These are phyloP conservation scores for Gracilaria gracilis DNA, from an alignment of 23 red algal species.

Conservation along the genomic window DNA sequence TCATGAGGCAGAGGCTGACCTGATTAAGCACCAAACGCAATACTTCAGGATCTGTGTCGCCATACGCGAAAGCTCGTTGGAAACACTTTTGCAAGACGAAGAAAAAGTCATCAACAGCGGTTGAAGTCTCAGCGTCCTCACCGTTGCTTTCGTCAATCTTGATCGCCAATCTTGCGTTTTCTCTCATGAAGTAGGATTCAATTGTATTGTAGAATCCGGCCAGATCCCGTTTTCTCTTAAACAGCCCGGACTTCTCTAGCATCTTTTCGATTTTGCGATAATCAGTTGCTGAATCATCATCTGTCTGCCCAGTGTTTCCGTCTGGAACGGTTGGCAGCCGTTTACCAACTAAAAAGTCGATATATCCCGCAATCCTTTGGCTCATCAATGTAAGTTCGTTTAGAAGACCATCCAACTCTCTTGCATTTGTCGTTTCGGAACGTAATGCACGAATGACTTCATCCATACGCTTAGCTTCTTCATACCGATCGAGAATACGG, in stretches of 20 bases:
- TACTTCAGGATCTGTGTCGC: constrained; percentile 67
- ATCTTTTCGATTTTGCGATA: constrained; percentile 29
- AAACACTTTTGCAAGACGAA: constrained; percentile 95
- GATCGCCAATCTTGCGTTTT: constrained; percentile 81
- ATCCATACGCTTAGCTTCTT: constrained; percentile 52
- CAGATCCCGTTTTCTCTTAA: constrained; percentile 38
- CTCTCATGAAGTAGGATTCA: constrained; percentile 87
- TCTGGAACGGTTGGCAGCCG: neutral
- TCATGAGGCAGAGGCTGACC: constrained; percentile 53
- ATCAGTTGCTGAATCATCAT: constrained; percentile 13
- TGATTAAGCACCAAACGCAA: constrained; percentile 79
- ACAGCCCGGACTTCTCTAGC: constrained; percentile 46
- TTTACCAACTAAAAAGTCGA: constrained; percentile 71
- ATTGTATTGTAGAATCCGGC: constrained; percentile 77
- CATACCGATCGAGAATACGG: constrained; percentile 70
- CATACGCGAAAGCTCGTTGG: constrained; percentile 81
- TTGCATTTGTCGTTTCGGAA: constrained; percentile 57
- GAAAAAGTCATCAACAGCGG: constrained; percentile 92
- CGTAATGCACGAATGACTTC: constrained; percentile 49
- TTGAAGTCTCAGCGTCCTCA: constrained; percentile 69
- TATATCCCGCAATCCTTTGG: constrained; percentile 79
- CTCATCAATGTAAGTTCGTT: constrained; percentile 83
- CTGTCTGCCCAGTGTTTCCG: neutral
- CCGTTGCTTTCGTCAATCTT: constrained; percentile 78
- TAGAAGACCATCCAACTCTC: constrained; percentile 79